Base-by-base conservation (phyloP, 1,139 yeast genomes). In the Blastobotrys raffinosifermentans region DNA sequence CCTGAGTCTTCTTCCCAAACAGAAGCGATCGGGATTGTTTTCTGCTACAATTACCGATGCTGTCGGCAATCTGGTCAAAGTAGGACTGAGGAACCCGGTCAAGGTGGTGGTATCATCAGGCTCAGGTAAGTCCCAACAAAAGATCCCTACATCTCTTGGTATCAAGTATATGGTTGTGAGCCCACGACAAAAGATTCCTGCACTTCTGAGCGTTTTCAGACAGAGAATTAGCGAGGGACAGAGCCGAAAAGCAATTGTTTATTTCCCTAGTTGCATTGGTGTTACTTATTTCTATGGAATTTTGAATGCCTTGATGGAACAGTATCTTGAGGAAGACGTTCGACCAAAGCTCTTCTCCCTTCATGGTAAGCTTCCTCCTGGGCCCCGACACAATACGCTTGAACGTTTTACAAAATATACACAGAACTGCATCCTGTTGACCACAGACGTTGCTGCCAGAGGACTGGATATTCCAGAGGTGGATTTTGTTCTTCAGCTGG, bases 381-480 rank as follows among this genome's bases (percentile, higher is more conserved):
- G 73, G 38, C 75, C 94, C 8, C 69, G 97, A 49, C 64, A 82
- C 42, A 82, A 75, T 55, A 82, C 95, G 0, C 63, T 87, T 31
- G 68, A 69, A 15, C 66, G 60, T 20, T 89, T 87, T 53, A 61
- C 77, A 1, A 69, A 69, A 4, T 50, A 61, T 22, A 52, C 67
- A 17, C 54, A 60, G 3, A 78, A 76, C 46, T 67, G 78, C n/a
- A 74, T 87, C 0, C 60, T 89, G 16, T 65, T 89, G 63, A 62
- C 68, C 3, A 63, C 68, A 2, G 68, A 63, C 45, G 65, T 63
- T 9, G 96, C 96, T 1, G 95, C 96, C 0, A 70, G 97, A 59
- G 97, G 97, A 29, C 75, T 89, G 21, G 97, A 89, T 64, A 77
- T 87, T 21, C 94, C 95, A 1, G 91, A 86, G 41, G 96, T 87